These are phyloP conservation scores for Mercurialis annua DNA, from an alignment of 345 rosid species.

Conservation along the genomic window DNA sequence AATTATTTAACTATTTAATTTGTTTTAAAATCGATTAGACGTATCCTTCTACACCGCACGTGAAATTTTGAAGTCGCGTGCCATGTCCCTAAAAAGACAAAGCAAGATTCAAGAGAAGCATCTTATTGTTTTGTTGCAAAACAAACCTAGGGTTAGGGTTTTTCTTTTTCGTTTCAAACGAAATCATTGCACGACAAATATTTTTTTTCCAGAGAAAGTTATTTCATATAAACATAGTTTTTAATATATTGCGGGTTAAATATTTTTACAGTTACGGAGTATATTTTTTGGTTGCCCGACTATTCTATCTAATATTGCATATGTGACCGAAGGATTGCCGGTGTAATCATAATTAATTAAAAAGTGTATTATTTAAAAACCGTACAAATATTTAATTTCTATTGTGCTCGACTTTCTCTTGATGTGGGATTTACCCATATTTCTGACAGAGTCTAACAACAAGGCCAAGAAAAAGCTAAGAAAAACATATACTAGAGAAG, in stretches of 20 bases:
- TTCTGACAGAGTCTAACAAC: too few relatives aligned
- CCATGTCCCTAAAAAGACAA: conserved; percentile 25
- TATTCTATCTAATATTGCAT: too few relatives aligned
- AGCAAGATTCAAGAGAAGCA: background rate
- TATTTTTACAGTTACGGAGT: too few relatives aligned
- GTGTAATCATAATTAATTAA: too few relatives aligned
- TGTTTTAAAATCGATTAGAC: conserved; percentile 17
- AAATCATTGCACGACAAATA: conserved; percentile 47
- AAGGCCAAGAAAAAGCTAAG: too few relatives aligned
- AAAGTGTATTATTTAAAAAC: too few relatives aligned
- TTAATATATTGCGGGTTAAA: too few relatives aligned
- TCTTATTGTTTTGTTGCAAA: conserved; percentile 11
- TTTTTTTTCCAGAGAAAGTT: conserved; percentile 29
- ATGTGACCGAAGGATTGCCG: too few relatives aligned
- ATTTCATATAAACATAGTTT: background rate
- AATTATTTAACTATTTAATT: background rate
- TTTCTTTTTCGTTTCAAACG: conserved; percentile 18
- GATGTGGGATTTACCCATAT: too few relatives aligned
- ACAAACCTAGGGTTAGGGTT: conserved; percentile 35
- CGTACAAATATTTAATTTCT: too few relatives aligned
- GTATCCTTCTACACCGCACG: conserved; percentile 36
- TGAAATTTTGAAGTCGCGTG: conserved; percentile 41
- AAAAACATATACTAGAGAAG: conserved; percentile 6
- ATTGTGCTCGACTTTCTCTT: too few relatives aligned
- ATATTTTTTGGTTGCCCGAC: too few relatives aligned